A percentile compares a stretch with the other conserved stretches of the same genome.
Conservation (phyloP, 768 basidiomycete genomes). For the Inosperma sp. region DNA sequence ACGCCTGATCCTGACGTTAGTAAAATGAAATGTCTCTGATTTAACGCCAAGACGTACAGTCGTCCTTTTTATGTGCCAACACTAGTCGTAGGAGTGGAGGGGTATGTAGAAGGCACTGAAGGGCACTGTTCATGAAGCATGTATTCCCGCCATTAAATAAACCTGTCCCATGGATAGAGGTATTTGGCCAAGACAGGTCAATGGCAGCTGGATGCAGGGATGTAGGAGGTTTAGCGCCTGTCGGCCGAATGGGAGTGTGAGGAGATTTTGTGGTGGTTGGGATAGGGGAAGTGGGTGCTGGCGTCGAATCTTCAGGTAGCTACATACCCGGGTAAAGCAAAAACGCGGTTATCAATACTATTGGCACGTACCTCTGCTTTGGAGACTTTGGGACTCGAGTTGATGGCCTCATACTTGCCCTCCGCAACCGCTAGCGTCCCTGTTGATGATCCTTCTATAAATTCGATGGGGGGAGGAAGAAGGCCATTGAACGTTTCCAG, state of each 20-base stretch:
- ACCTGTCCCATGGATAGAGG: conserved; percentile 50
- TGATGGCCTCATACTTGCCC: conserved; percentile 80
- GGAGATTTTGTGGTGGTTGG: conserved; percentile 26
- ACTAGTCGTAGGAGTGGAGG: conserved; percentile 74
- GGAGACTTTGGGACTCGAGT: conserved; percentile 51
- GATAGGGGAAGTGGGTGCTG: conserved; percentile 23
- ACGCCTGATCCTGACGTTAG: conserved; percentile 29
- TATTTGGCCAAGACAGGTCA: conserved; percentile 59
- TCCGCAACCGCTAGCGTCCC: conserved; percentile 66
- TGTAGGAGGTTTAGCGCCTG: conserved; percentile 27
- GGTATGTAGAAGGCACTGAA: conserved; percentile 92
- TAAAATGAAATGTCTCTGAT: conserved; percentile 9
- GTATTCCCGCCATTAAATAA: conserved; percentile 88
- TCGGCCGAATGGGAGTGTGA: conserved; percentile 18
- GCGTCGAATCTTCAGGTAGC: conserved; percentile 12
- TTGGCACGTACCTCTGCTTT: conserved; percentile 44
- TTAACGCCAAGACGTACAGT: conserved; percentile 49
- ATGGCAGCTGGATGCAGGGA: conserved; percentile 51
- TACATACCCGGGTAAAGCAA: conserved; percentile 11
- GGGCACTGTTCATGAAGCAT: conserved; percentile 91
- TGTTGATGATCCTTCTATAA: conserved; percentile 79
- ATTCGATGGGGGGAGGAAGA: conserved; percentile 78
- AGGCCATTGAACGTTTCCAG: conserved; percentile 71
- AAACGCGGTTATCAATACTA: conserved; percentile 1
- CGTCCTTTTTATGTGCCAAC: conserved; percentile 44